Conservation (phyloP, 2,329 filamentous ascomycete species). For the Talaromyces islandicus region DNA sequence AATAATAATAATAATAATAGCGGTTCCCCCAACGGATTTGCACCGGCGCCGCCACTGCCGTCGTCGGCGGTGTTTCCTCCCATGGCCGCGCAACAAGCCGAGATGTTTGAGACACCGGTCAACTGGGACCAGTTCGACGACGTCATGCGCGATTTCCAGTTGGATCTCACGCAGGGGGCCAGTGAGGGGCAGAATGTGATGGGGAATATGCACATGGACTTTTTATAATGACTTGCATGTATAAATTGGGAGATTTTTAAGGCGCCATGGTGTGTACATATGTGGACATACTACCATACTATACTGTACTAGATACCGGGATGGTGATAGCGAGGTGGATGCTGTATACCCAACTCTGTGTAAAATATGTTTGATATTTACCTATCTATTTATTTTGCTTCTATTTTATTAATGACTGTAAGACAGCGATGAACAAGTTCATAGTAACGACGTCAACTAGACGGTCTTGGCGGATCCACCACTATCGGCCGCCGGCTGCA, state of each 20-base stretch:
- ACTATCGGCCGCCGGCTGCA: not conserved
- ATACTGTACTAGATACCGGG: not conserved
- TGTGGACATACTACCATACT: not conserved
- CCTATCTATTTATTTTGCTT: not conserved
- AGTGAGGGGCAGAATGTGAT: constrained; percentile 8
- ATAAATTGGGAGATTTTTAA: not conserved
- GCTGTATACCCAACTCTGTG: not conserved
- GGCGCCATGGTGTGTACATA: not conserved
- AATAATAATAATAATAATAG: too few relatives aligned
- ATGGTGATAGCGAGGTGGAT: not conserved
- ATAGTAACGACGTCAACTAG: not conserved
- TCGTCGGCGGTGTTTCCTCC: too few relatives aligned
- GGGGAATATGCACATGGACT: constrained; percentile 13
- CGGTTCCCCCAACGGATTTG: too few relatives aligned
- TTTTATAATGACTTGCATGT: not conserved
- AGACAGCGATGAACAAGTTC: not conserved
- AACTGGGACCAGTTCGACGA: constrained; percentile 32
- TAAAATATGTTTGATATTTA: not conserved
- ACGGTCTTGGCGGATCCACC: not conserved
- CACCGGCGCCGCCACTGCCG: too few relatives aligned
- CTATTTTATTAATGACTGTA: not conserved
- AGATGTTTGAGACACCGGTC: constrained; percentile 13
- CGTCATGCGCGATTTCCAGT: constrained; percentile 34
- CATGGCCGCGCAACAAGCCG: not conserved
- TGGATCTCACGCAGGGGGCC: constrained; percentile 22